phyloP scores from a whole-genome alignment of 306 rosid species.

The Crataegus laevigata region DNA sequence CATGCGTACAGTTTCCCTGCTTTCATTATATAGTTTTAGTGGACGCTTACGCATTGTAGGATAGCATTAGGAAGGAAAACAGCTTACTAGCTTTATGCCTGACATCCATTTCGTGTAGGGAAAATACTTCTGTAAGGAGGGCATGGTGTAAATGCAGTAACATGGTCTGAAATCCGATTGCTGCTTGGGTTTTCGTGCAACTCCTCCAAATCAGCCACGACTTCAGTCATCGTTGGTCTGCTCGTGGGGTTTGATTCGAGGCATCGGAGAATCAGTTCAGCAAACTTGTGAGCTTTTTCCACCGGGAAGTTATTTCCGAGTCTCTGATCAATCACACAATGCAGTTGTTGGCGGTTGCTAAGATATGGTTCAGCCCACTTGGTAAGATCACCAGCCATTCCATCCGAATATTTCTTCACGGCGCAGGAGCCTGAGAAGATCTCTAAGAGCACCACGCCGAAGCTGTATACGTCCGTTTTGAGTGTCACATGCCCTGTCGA shows the following conservation, averaged over 20 bases:
- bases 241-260: conserved; percentile 15
- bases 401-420: conserved; percentile 26
- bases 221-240: conserved; percentile 31
- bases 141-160: neutral
- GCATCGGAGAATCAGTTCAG: conserved; percentile 23
- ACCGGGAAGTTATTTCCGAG: conserved; percentile 19
- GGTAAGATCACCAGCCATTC: conserved; percentile 23
- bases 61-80: neutral
- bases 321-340: conserved; percentile 19
- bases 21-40: neutral
- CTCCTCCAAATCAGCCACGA: conserved; percentile 25
- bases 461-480: conserved; percentile 39
- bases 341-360: conserved; percentile 7
- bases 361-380: conserved; percentile 28
- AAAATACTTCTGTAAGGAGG: conserved; percentile 5
- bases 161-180: neutral
- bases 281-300: conserved; percentile 26
- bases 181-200: conserved; percentile 5
- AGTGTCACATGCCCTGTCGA: conserved; percentile 35
- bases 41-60: neutral
- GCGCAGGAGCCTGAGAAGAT: conserved; percentile 28
- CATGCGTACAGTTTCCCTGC: neutral
- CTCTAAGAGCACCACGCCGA: conserved; percentile 45
- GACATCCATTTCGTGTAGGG: neutral
- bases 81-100: neutral